Percentiles rank a stretch among this genome's conserved stretches.
Conservation (phyloP, 495 filamentous ascomycete genomes). For the Xylaria sp. region DNA sequence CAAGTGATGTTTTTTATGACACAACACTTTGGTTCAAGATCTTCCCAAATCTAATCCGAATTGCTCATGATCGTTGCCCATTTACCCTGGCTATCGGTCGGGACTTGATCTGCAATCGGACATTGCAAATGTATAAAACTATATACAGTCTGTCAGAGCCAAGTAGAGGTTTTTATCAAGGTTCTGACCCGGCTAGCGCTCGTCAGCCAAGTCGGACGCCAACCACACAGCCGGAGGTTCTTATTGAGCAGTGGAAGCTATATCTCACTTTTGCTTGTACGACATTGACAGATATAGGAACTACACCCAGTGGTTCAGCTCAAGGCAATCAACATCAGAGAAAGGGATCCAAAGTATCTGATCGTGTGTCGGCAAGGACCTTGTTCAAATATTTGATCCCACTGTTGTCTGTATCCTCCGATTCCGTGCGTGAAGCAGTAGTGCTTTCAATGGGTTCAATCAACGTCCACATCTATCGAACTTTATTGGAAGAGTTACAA, state of each 20-base stretch:
- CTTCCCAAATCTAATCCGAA: constrained; percentile 92
- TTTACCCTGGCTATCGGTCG: constrained; percentile 88
- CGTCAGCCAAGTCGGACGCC: constrained; percentile 61
- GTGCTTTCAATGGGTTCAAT: constrained; percentile 92
- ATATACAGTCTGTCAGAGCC: constrained; percentile 81
- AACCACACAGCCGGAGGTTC: constrained; percentile 80
- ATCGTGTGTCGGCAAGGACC: constrained; percentile 84
- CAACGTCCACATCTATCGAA: constrained; percentile 94
- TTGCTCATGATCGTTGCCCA: constrained; percentile 88
- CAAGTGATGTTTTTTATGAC: constrained; percentile 94
- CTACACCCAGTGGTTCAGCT: constrained; percentile 62
- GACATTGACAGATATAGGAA: constrained; percentile 85
- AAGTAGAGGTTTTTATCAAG: constrained; percentile 65
- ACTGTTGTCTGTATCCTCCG: constrained; percentile 75
- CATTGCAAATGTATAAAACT: constrained; percentile 88
- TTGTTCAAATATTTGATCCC: constrained; percentile 92
- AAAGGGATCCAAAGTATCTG: constrained; percentile 80
- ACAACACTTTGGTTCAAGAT: constrained; percentile 96
- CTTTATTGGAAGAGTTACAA: constrained; percentile 87
- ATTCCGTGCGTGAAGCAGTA: constrained; percentile 85
- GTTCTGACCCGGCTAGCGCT: constrained; percentile 51
- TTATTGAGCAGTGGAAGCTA: constrained; percentile 98
- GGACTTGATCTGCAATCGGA: constrained; percentile 88
- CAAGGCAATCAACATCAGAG: constrained; percentile 79
- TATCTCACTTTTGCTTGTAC: constrained; percentile 97